Base-by-base conservation (phyloP, 129 eudicot genomes). In the Flaveria trinervia region DNA sequence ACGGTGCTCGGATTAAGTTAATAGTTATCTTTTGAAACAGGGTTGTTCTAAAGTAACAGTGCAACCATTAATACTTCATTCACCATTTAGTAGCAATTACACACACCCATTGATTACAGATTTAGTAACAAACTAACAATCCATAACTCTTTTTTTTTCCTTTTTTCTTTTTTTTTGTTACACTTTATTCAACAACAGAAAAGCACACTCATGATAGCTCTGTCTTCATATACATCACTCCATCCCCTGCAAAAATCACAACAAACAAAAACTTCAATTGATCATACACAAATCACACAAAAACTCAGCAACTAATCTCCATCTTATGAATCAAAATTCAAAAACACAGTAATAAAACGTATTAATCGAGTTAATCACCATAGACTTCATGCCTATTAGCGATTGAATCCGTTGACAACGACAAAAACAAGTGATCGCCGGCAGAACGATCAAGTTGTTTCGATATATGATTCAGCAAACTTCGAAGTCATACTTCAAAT, bases 171-270 rank as follows among this genome's bases (percentile, higher is more conserved):
- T 28, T 78, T 61, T 51, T 74, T 20, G 14, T 74, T 43, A 44
- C 17, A 17, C 1, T 64, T 60, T 78, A 20, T 80, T 80, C 67
- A 55, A 36, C 41, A 36, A 36, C 41, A 36, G 41, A 56, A 62
- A 73, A 80, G 10, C 83, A 80, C 65, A 66, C 79, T 65, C 45
- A 66, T 73, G 70, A 55, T 51, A 80, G 70, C 75, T 17, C 83
- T 43, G 13, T 28, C 68, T 72, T 41, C 75, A 78, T 77, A 20
- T 64, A 14, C 60, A 71, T 50, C 73, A 66, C 67, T 62, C 11
- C 68, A 26, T 62, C 68, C 57, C 14, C 84, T 80, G 84, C 75
- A 80, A 43, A 54, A 54, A 73, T 4, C 41, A 62, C 5, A 26
- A 71, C 59, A 72, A 22, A 41, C 7, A 39, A 33, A 12, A 61